Percentiles rank a stretch among this genome's conserved stretches.
Evolutionary conservation across 371 early-diverging fungal species (phyloP).

Genomic region (Syncephalis fuscata): DNA sequence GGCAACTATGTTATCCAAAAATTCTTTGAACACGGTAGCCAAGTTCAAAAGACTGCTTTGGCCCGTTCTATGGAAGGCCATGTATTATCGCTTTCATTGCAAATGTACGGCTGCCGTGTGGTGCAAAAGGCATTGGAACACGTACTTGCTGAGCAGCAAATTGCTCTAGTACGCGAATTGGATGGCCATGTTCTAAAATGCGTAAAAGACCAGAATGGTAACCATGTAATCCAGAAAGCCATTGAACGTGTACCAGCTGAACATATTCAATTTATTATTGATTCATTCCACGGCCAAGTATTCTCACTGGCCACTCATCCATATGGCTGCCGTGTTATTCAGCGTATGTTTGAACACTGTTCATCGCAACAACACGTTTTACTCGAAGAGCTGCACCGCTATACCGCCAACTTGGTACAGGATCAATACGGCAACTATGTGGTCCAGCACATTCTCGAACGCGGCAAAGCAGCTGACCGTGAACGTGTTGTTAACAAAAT

Average conservation of each 20-base stretch:
- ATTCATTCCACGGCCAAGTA: slow-evolving; percentile 94
- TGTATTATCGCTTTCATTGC: slow-evolving; percentile 83
- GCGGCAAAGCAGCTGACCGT: slow-evolving; percentile 76
- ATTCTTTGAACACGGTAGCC: slow-evolving; percentile 94
- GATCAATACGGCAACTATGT: slow-evolving; percentile 99
- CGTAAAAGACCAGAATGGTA: slow-evolving; percentile 99
- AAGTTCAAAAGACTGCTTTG: slow-evolving; percentile 71
- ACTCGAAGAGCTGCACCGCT: slow-evolving; percentile 84
- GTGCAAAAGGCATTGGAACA: slow-evolving; percentile 98
- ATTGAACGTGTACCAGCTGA: slow-evolving; percentile 93
- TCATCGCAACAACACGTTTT: slow-evolving; percentile 71
- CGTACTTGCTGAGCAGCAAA: slow-evolving; percentile 76
- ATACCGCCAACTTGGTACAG: slow-evolving; percentile 81
- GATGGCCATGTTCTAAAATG: slow-evolving; percentile 92
- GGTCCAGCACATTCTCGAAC: slow-evolving; percentile 97
- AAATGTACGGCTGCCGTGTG: slow-evolving; percentile 99
- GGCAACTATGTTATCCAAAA: slow-evolving; percentile 99
- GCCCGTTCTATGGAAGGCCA: slow-evolving; percentile 90
- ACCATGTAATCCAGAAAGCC: slow-evolving; percentile 99
- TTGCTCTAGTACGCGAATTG: slow-evolving; percentile 76
- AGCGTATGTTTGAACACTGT: slow-evolving; percentile 98
- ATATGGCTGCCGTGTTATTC: slow-evolving; percentile 99
- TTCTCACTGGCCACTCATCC: slow-evolving; percentile 95
- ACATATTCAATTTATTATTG: slow-evolving; percentile 90
- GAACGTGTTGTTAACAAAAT: slow-evolving; percentile 76